A percentile compares a stretch with the other conserved stretches of the same genome.
Evolutionary conservation across 805 yeast genomes (phyloP).

Genomic region (Candida nemodendra): DNA sequence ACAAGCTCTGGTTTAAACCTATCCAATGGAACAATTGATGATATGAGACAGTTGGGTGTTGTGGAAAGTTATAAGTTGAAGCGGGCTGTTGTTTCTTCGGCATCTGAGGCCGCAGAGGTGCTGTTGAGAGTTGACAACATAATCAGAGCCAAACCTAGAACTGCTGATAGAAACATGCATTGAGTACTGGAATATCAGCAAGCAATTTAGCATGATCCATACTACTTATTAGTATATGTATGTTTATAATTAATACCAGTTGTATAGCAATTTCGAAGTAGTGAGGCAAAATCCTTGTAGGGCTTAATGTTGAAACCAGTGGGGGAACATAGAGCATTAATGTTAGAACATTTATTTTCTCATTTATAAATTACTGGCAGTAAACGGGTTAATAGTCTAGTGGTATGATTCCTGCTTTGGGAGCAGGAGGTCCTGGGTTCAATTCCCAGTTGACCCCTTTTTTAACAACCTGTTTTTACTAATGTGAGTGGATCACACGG

Average conservation of each 20-base stretch:
- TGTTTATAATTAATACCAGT: too few relatives aligned
- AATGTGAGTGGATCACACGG: not conserved
- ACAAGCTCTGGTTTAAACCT: slow-evolving; percentile 89
- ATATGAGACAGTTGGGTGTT: slow-evolving; percentile 90
- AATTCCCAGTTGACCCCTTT: slow-evolving; percentile 44
- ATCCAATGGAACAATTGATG: slow-evolving; percentile 80
- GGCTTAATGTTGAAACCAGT: too few relatives aligned
- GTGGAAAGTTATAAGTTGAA: slow-evolving; percentile 92
- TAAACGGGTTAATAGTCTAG: slow-evolving; percentile 42
- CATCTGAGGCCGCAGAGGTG: slow-evolving; percentile 98
- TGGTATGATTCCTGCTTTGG: slow-evolving; percentile 59
- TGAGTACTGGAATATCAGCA: too few relatives aligned
- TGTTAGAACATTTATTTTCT: not conserved
- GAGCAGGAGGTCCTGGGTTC: slow-evolving; percentile 58
- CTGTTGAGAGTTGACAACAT: slow-evolving; percentile 94
- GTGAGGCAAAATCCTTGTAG: too few relatives aligned
- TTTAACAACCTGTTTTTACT: too few relatives aligned
- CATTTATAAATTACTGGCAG: not conserved
- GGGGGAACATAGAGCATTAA: too few relatives aligned
- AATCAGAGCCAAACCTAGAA: slow-evolving; percentile 94
- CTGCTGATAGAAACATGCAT: slow-evolving; percentile 68
- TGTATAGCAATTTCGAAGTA: not conserved
- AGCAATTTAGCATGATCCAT: too few relatives aligned
- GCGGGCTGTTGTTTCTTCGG: slow-evolving; percentile 89
- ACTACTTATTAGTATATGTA: too few relatives aligned